Base-by-base conservation (phyloP, 2,329 filamentous ascomycete genomes). In the Alternaria sp. region DNA sequence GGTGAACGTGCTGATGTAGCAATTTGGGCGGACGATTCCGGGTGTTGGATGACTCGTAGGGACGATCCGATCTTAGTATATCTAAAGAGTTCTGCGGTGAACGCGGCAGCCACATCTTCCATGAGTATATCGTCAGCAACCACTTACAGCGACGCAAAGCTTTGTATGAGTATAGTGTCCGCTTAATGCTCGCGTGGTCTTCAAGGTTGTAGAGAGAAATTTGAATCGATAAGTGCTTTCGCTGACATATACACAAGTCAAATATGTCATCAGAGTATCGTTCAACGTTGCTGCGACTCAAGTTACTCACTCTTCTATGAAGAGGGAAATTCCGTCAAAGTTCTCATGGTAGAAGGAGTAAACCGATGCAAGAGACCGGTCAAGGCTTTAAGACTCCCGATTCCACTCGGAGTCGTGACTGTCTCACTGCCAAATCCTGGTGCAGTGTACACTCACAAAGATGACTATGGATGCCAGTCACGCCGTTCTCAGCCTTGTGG, bases 221-320 rank as follows among this genome's bases (percentile, higher is more conserved):
- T 0, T n/a, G 2, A n/a, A 9, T 0, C 4, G 8, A 41, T n/a
- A 1, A 9, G 1, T 1, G 0, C 9, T 41, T 18, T 18, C 8
- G n/a, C 37, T 41, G n/a, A 41, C 9, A 41, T 18, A 41, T 1
- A 10, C 15, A 41, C 1, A 18, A 0, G 1, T 41, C 6, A 18
- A 18, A 41, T 41, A 30, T 14, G 5, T 30, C 28, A 30, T 28
- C 10, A 1, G 3, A 1, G 10, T 28, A 12, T 28, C 26, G 26
- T 12, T 12, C 26, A 28, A 28, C 26, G 10, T 28, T 12, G 11
- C 26, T 28, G 26, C 26, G 10, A 12, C 26, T 12, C 26, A 28
- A 28, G 26, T 12, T 28, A 28, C 26, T 28, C 26, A 7, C 26
- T 4, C 26, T 28, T 28, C 26, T 28, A 28, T 28, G 26, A 28